Conservation (phyloP, 768 basidiomycete genomes). For the Coprinopsis sp. region DNA sequence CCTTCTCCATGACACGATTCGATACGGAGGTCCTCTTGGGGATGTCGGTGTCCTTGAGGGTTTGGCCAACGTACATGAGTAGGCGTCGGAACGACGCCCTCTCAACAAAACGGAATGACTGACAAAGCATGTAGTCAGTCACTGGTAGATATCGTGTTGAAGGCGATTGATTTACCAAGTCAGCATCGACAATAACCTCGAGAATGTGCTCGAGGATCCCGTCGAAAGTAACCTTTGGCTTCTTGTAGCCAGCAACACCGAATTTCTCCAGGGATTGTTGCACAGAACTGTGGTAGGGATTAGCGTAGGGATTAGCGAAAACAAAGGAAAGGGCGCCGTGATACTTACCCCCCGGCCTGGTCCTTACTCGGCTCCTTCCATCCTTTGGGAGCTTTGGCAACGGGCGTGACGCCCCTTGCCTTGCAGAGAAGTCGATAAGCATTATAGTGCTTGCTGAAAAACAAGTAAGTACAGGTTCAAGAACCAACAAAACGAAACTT, state of each 20-base stretch:
- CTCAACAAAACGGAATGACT: conserved; percentile 17
- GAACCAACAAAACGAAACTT: neutral
- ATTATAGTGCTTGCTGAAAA: conserved; percentile 8
- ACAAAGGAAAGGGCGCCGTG: no score
- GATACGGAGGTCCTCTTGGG: conserved; percentile 12
- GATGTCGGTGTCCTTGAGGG: conserved; percentile 10
- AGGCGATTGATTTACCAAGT: conserved; percentile 8
- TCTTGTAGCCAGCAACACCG: conserved; percentile 2
- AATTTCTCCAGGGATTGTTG: conserved; percentile 6
- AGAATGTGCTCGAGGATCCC: conserved; percentile 14
- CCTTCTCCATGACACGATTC: conserved; percentile 9
- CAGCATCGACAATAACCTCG: conserved; percentile 15
- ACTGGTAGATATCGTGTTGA: neutral
- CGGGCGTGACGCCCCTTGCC: conserved; percentile 5
- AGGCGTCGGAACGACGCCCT: conserved; percentile 6
- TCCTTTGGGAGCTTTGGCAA: conserved; percentile 10
- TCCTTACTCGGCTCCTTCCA: conserved; percentile 3
- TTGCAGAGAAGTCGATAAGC: conserved; percentile 8
- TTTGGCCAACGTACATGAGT: conserved; percentile 8
- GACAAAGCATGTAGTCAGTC: neutral
- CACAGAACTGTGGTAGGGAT: neutral
- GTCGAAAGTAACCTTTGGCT: conserved; percentile 9
- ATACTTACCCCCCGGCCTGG: neutral
- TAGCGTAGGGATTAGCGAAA: neutral
- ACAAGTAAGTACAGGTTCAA: neutral